Percentiles rank a stretch among this genome's conserved stretches.
These are phyloP conservation scores for Acanthamoeba quina DNA, from an alignment of 208 protist species.

Conservation along the genomic window DNA sequence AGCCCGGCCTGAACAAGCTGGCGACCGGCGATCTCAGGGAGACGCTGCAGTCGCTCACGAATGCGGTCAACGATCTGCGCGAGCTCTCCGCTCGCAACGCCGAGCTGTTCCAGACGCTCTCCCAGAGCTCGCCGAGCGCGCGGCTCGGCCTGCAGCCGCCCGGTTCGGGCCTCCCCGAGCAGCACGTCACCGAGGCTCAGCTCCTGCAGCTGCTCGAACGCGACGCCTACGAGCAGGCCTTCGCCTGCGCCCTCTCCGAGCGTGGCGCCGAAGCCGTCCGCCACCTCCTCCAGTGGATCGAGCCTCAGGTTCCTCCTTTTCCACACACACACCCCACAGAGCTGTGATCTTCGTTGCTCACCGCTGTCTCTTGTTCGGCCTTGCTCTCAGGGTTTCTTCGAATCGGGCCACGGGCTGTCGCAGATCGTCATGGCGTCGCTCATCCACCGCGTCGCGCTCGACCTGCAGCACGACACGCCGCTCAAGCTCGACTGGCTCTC, in stretches of 20 bases:
- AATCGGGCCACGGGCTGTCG: constrained; percentile 52
- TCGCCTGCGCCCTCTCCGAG: constrained; percentile 8
- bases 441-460: constrained; percentile 28
- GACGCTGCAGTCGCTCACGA: constrained; percentile 1
- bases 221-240: constrained; percentile 61
- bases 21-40: neutral
- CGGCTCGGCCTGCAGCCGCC: constrained; percentile 22
- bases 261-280: constrained; percentile 19
- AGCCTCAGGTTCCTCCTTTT: neutral
- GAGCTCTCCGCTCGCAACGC: constrained; percentile 23
- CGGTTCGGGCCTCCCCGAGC: neutral
- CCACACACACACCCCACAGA: neutral
- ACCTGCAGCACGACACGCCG: constrained; percentile 8
- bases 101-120: constrained; percentile 26
- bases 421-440: constrained; percentile 42
- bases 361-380: neutral
- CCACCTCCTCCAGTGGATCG: constrained; percentile 36
- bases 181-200: constrained; percentile 41
- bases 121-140: neutral
- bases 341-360: neutral
- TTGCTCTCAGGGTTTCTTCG: constrained; percentile 15
- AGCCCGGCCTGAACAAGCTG: constrained; percentile 1
- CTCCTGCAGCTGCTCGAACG: constrained; percentile 26
- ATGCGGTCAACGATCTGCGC: neutral
- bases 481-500: constrained; percentile 51